Percentiles rank a stretch among this genome's conserved stretches.
phyloP scores from a whole-genome alignment of 2,329 filamentous ascomycete species.

The Pleomassaria siparia region DNA sequence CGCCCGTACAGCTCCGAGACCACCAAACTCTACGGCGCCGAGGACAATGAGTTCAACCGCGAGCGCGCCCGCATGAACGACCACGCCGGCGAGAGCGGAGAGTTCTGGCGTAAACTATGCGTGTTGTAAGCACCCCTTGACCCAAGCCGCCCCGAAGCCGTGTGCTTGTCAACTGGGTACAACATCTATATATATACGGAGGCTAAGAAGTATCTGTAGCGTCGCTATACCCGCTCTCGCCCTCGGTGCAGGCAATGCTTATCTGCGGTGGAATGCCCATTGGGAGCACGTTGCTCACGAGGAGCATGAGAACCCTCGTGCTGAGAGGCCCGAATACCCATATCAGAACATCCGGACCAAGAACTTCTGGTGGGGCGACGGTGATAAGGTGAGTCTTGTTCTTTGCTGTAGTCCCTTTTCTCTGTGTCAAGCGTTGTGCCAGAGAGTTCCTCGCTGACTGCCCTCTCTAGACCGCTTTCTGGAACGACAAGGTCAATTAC shows the following conservation, averaged over 20 bases:
- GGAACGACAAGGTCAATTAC: conserved; percentile 95
- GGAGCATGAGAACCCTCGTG: conserved; percentile 78
- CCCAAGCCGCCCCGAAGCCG: neutral
- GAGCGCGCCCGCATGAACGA: conserved; percentile 89
- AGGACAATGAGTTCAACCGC: conserved; percentile 89
- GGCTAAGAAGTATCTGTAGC: conserved; percentile 50
- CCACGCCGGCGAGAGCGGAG: conserved; percentile 85
- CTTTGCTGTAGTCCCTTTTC: conserved; percentile 3
- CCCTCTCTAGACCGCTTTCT: conserved; percentile 58
- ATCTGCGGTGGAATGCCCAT: conserved; percentile 89
- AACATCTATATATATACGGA: no score
- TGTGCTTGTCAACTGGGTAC: no score
- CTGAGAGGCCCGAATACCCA: conserved; percentile 89
- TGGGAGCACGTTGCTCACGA: conserved; percentile 93
- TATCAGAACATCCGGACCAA: conserved; percentile 98
- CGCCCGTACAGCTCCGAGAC: conserved; percentile 70
- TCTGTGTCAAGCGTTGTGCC: neutral
- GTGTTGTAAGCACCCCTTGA: conserved; percentile 73
- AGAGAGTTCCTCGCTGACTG: conserved; percentile 5
- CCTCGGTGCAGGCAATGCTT: conserved; percentile 78
- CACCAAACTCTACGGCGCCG: conserved; percentile 59
- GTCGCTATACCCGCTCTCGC: conserved; percentile 72
- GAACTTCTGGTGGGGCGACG: conserved; percentile 94
- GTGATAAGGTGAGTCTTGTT: conserved; percentile 74
- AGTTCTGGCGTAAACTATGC: conserved; percentile 93